Percentiles rank a stretch among this genome's conserved stretches.
These are phyloP conservation scores for Annulohypoxylon moriforme DNA, from an alignment of 495 filamentous ascomycete genomes.

Conservation along the genomic window DNA sequence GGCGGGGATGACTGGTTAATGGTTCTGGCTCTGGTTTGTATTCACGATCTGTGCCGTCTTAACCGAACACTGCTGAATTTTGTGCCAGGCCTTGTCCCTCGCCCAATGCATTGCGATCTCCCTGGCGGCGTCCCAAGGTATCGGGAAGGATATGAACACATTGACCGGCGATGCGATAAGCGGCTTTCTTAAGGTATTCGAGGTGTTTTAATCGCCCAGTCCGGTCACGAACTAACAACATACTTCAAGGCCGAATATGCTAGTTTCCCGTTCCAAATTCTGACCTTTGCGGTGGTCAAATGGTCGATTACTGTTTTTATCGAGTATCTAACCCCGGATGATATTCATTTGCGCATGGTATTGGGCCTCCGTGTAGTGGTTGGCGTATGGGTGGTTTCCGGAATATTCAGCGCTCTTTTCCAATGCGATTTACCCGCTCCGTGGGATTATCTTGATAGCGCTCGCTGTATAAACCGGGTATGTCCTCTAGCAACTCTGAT, in stretches of 20 bases:
- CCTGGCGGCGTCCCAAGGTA: not conserved
- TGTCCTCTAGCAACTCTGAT: not conserved
- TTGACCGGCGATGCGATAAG: not conserved
- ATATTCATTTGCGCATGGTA: not conserved
- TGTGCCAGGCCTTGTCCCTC: not conserved
- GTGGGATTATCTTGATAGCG: not conserved
- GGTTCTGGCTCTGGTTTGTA: conserved; percentile 8
- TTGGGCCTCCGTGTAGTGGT: not conserved
- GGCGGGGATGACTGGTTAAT: not conserved
- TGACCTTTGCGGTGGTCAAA: not conserved
- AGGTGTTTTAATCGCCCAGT: not conserved
- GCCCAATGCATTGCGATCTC: conserved; percentile 4
- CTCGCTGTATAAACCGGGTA: conserved; percentile 6
- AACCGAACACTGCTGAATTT: not conserved
- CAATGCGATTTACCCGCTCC: conserved; percentile 3
- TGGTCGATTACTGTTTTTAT: not conserved
- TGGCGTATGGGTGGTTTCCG: not conserved
- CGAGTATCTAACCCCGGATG: not conserved
- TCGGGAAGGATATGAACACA: not conserved
- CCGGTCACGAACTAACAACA: not conserved
- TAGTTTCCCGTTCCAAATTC: not conserved
- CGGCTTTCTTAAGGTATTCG: not conserved
- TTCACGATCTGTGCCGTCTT: not conserved
- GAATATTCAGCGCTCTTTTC: not conserved
- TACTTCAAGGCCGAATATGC: conserved; percentile 10